Conservation (phyloP, 108 stramenopile genomes). For the Nitzschia sp. region DNA sequence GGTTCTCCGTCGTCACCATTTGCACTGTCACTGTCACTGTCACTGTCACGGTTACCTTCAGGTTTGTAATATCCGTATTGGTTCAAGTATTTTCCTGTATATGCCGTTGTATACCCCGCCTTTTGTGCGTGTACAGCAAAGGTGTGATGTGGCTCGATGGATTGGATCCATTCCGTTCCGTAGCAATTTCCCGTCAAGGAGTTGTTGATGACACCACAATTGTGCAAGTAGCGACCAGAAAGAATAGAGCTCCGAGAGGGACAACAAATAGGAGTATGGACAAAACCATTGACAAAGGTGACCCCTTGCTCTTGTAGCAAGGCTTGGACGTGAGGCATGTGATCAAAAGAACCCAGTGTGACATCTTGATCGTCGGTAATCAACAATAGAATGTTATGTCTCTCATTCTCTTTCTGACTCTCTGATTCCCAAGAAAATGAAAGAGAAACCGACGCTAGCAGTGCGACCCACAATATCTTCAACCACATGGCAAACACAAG, state of each 20-base stretch:
- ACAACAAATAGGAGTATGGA: constrained; percentile 45
- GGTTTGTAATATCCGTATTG: constrained; percentile 25
- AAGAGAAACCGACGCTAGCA: no score
- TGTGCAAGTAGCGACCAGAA: constrained; percentile 42
- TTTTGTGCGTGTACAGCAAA: constrained; percentile 36
- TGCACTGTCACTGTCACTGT: background rate
- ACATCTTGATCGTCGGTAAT: constrained; percentile 50
- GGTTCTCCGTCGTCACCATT: background rate
- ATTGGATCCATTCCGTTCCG: constrained; percentile 25
- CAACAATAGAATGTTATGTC: constrained; percentile 31
- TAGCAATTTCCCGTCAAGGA: constrained; percentile 29
- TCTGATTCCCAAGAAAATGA: no score
- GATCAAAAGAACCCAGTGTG: constrained; percentile 28
- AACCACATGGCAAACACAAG: no score
- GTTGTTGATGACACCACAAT: constrained; percentile 27
- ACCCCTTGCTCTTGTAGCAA: constrained; percentile 20
- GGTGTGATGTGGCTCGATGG: constrained; percentile 17
- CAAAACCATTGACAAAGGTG: constrained; percentile 38
- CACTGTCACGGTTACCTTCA: background rate
- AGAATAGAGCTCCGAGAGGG: constrained; percentile 33
- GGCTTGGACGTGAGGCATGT: constrained; percentile 33
- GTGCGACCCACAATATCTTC: no score
- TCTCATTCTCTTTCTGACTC: no score
- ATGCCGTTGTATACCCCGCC: constrained; percentile 36
- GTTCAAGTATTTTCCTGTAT: constrained; percentile 44